Conservation (phyloP, 192 early-diverging fungal genomes). For the Dissophora ornata region DNA sequence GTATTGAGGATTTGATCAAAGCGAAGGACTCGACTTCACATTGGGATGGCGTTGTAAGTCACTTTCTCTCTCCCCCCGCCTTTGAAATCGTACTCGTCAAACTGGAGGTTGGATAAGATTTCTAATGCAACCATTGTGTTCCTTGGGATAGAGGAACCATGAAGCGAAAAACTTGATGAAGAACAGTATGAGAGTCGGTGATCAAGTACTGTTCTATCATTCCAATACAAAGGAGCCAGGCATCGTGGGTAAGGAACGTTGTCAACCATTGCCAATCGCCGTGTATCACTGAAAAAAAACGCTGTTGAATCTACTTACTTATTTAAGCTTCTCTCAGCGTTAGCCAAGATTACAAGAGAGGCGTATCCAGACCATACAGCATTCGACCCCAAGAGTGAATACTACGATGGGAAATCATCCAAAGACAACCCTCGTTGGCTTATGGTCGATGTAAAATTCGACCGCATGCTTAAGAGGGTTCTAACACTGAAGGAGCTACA, state of each 20-base stretch:
- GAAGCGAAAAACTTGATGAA: slow-evolving; percentile 87
- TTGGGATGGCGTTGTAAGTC: slow-evolving; percentile 82
- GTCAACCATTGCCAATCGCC: too few species aligned
- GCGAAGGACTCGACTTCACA: slow-evolving; percentile 55
- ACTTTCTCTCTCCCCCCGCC: too few species aligned
- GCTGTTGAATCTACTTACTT: too few species aligned
- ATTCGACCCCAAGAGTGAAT: slow-evolving; percentile 76
- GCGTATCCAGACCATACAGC: slow-evolving; percentile 83
- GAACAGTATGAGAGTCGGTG: slow-evolving; percentile 78
- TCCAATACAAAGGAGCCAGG: slow-evolving; percentile 88
- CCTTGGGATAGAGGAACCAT: slow-evolving; percentile 68
- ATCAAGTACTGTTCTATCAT: slow-evolving; percentile 84
- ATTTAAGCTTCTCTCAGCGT: too few species aligned
- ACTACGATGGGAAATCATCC: slow-evolving; percentile 81
- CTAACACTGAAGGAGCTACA: slow-evolving; percentile 79
- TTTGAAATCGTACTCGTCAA: neutral
- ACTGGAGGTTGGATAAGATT: too few species aligned
- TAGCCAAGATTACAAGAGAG: slow-evolving; percentile 65
- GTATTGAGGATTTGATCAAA: slow-evolving; percentile 75
- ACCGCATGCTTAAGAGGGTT: slow-evolving; percentile 68
- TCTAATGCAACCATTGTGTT: neutral
- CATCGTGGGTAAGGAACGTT: slow-evolving; percentile 69
- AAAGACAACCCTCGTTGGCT: slow-evolving; percentile 80
- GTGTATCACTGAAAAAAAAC: too few species aligned
- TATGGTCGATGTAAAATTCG: slow-evolving; percentile 88